Conservation (phyloP, 305 asterid genomes). For the Stenogyne calaminthoides region DNA sequence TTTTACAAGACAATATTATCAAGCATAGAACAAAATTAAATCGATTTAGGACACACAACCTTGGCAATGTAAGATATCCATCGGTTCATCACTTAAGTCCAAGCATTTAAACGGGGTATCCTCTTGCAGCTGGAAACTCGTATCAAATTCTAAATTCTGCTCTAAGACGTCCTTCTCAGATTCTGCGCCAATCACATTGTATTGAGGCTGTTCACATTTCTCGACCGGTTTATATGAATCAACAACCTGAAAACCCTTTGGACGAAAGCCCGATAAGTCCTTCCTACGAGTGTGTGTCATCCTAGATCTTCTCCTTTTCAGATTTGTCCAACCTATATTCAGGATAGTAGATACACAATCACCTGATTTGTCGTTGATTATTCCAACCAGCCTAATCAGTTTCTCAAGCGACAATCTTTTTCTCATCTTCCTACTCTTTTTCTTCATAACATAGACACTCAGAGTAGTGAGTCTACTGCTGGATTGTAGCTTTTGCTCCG, state of each 20-base stretch:
- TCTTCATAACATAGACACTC: no score
- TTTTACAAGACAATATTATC: neutral
- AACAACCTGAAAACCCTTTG: neutral
- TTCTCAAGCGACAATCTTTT: neutral
- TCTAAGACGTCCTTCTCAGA: no score
- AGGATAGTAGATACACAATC: neutral
- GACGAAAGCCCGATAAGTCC: neutral
- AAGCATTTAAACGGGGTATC: no score
- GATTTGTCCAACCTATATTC: neutral
- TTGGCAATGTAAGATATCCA: neutral
- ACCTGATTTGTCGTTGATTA: neutral
- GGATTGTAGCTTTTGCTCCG: no score
- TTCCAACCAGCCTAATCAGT: neutral
- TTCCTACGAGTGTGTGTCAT: neutral
- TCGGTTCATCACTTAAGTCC: neutral
- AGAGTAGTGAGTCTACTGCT: no score
- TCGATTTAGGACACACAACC: neutral
- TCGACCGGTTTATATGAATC: neutral
- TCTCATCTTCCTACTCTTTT: neutral
- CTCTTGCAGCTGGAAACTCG: no score
- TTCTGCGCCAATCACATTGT: no score
- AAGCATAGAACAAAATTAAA: neutral
- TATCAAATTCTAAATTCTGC: no score
- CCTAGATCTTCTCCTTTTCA: neutral
- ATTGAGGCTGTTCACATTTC: neutral